Percentiles rank a stretch among this genome's conserved stretches.
These are phyloP conservation scores for Papilionanthe hybrid DNA, from an alignment of 116 monocot species.

Conservation along the genomic window DNA sequence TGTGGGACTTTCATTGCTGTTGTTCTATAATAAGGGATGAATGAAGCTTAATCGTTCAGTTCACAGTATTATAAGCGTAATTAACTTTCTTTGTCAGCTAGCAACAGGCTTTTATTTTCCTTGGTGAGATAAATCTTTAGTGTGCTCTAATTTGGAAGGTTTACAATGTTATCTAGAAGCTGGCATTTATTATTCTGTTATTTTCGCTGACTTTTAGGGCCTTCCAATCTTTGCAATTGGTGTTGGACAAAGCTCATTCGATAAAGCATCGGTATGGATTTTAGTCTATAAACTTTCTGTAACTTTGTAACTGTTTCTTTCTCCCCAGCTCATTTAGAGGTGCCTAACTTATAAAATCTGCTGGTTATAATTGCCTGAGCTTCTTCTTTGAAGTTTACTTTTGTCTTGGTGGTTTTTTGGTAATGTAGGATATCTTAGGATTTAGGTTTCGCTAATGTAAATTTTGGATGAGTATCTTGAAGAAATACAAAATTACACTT, in stretches of 20 bases:
- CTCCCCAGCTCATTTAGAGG: not conserved
- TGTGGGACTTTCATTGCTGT: not conserved
- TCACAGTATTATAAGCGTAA: not conserved
- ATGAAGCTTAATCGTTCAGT: not conserved
- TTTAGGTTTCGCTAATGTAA: not conserved
- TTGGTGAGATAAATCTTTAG: not conserved
- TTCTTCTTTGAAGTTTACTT: not conserved
- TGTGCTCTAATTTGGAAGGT: not conserved
- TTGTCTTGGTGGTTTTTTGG: not conserved
- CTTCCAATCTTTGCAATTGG: conserved; percentile 82
- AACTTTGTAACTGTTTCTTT: not conserved
- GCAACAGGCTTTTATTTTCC: not conserved
- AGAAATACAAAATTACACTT: not conserved
- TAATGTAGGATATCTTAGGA: not conserved
- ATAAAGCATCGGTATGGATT: conserved; percentile 85
- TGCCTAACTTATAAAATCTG: not conserved
- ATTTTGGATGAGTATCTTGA: not conserved
- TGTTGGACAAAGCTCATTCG: conserved; percentile 79
- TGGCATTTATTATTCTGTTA: not conserved
- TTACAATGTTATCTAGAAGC: not conserved
- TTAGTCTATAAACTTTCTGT: not conserved
- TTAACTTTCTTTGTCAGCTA: not conserved
- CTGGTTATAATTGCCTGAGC: not conserved
- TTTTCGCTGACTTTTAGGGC: conserved; percentile 38
- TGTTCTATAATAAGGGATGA: no score